Evolutionary conservation across 352 stramenopile species (phyloP).

Genomic region (Globisporangium polare): DNA sequence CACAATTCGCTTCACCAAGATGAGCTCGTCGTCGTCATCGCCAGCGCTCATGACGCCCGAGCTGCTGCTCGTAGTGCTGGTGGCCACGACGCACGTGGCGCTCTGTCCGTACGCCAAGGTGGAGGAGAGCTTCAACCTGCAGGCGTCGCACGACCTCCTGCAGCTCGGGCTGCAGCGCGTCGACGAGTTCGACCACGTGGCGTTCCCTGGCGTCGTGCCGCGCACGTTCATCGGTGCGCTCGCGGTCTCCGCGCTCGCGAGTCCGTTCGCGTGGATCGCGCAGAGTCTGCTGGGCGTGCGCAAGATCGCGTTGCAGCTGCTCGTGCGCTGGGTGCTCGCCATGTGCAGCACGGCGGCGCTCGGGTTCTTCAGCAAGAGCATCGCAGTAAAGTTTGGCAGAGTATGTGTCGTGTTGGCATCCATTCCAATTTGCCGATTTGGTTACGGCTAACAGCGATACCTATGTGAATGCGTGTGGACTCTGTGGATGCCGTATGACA

Average conservation of each 20-base stretch:
- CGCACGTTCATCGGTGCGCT: conserved; percentile 94
- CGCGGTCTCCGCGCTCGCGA: conserved; percentile 41
- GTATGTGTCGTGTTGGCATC: conserved; percentile 16
- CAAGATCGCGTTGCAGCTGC: conserved; percentile 59
- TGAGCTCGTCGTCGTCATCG: conserved; percentile 1
- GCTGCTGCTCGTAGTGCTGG: conserved; percentile 16
- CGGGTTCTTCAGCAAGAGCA: conserved; percentile 53
- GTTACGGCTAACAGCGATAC: not conserved
- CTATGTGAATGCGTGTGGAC: not conserved
- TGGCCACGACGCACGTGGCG: conserved; percentile 39
- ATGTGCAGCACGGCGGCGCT: conserved; percentile 56
- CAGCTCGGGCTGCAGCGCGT: conserved; percentile 51
- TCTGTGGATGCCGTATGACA: not conserved
- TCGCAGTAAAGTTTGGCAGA: conserved; percentile 50
- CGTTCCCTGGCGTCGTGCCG: conserved; percentile 97
- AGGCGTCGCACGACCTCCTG: conserved; percentile 97
- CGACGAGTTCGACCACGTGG: conserved; percentile 93
- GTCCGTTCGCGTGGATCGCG: conserved; percentile 35
- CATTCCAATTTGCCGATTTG: too few relatives aligned
- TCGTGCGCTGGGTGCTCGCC: conserved; percentile 56
- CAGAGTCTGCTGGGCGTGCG: conserved; percentile 16
- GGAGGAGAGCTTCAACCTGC: conserved; percentile 98
- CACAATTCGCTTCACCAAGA: not conserved
- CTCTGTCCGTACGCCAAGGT: conserved; percentile 88
- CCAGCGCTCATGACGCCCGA: not conserved